A percentile compares a stretch with the other conserved stretches of the same genome.
Conservation (phyloP, 192 early-diverging fungal genomes). For the Obelidium mucronatum region DNA sequence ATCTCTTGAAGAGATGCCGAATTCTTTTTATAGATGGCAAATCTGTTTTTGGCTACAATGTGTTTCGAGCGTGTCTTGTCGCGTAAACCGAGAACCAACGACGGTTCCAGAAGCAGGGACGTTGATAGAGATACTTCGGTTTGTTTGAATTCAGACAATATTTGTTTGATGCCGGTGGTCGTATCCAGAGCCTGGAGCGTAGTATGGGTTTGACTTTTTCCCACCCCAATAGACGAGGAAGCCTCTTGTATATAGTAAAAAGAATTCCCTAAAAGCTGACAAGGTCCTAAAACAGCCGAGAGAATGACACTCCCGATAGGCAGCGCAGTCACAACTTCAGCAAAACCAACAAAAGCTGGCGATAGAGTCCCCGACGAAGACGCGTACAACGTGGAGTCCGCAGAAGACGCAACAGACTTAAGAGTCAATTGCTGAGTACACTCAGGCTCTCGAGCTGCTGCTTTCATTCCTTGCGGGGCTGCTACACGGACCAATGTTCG, state of each 20-base stretch:
- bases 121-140: no score
- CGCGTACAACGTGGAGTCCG: background rate
- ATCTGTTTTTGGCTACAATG: no score
- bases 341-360: background rate
- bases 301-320: background rate
- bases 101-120: no score
- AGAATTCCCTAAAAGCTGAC: background rate
- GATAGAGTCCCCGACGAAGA: background rate
- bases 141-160: no score
- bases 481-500: no score
- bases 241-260: background rate
- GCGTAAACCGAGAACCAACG: no score
- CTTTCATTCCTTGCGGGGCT: no score
- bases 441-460: no score
- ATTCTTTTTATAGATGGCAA: no score
- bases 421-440: background rate
- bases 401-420: background rate
- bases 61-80: no score
- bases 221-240: background rate
- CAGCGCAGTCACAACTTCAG: background rate
- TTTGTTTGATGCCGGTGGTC: background rate
- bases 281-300: background rate
- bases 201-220: no score
- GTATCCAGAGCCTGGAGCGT: background rate
- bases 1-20: no score